phyloP scores from a whole-genome alignment of 2,329 filamentous ascomycete species.

The Lanzia echinophila region DNA sequence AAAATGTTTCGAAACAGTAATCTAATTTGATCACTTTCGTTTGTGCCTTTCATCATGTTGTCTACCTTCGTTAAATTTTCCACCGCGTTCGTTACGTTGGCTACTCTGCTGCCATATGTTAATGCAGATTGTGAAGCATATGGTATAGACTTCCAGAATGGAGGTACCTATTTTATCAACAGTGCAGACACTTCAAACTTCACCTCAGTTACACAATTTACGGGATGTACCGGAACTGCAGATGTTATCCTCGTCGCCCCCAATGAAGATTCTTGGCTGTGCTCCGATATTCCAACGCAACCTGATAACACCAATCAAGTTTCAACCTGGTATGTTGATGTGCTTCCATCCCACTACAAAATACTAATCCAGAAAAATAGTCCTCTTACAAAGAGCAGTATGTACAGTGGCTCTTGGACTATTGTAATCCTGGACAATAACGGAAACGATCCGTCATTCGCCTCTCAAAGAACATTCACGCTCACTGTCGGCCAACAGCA shows the following conservation, averaged over 20 bases:
- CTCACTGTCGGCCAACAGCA: slow-evolving; percentile 1
- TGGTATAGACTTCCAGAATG: slow-evolving; percentile 10
- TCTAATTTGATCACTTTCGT: not conserved
- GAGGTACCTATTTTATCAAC: slow-evolving; percentile 6
- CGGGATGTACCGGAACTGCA: not conserved
- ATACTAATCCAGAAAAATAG: not conserved
- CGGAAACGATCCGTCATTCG: slow-evolving; percentile 4
- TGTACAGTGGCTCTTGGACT: slow-evolving; percentile 7
- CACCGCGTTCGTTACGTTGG: slow-evolving; percentile 2
- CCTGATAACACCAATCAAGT: slow-evolving; percentile 1
- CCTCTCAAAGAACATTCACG: slow-evolving; percentile 6
- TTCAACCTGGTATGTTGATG: slow-evolving; percentile 1
- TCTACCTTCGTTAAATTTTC: slow-evolving; percentile 1
- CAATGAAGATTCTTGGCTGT: slow-evolving; percentile 6
- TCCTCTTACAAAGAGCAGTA: slow-evolving; percentile 1
- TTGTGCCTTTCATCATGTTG: slow-evolving; percentile 4
- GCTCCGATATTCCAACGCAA: not conserved
- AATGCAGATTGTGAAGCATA: slow-evolving; percentile 7
- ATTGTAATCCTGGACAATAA: slow-evolving; percentile 7
- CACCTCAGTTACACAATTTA: slow-evolving; percentile 7
- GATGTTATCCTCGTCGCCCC: slow-evolving; percentile 7
- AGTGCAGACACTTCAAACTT: slow-evolving; percentile 2
- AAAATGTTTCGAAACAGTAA: not conserved
- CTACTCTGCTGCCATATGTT: not conserved
- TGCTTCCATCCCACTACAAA: not conserved